These are phyloP conservation scores for Yamadazyma tumulicola DNA, from an alignment of 805 yeast genomes.

Conservation along the genomic window DNA sequence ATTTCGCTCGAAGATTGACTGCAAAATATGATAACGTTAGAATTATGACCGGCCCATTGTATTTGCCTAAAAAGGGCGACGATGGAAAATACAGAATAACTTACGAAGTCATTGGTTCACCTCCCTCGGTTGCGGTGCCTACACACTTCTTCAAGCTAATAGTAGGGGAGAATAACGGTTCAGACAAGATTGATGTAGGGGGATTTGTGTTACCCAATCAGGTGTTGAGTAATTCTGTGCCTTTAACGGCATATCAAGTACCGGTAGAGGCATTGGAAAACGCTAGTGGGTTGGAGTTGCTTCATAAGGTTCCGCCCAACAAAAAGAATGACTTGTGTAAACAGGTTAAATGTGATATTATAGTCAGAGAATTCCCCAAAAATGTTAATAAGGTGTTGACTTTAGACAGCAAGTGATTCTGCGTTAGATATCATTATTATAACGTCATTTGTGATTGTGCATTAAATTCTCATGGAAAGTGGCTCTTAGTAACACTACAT, in stretches of 20 bases:
- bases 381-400: conserved; percentile 21
- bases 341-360: conserved; percentile 75
- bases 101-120: conserved; percentile 94
- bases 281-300: conserved; percentile 78
- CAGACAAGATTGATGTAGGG: conserved; percentile 61
- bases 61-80: conserved; percentile 70
- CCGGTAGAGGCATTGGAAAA: conserved; percentile 89
- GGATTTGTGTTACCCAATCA: conserved; percentile 94
- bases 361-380: conserved; percentile 75
- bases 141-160: conserved; percentile 92
- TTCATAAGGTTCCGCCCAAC: conserved; percentile 61
- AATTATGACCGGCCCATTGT: conserved; percentile 90
- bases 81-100: conserved; percentile 84
- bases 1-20: conserved; percentile 78
- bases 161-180: conserved; percentile 65
- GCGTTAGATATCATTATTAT: background rate
- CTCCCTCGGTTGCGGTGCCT: conserved; percentile 95
- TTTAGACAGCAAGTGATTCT: conserved; percentile 9
- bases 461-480: no score
- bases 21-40: conserved; percentile 70
- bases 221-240: conserved; percentile 65
- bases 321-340: conserved; percentile 65
- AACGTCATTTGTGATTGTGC: no score
- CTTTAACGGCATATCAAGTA: conserved; percentile 74
- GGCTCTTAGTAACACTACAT: no score